phyloP scores from a whole-genome alignment of 257 asterid species.

The Primulina eburnea region DNA sequence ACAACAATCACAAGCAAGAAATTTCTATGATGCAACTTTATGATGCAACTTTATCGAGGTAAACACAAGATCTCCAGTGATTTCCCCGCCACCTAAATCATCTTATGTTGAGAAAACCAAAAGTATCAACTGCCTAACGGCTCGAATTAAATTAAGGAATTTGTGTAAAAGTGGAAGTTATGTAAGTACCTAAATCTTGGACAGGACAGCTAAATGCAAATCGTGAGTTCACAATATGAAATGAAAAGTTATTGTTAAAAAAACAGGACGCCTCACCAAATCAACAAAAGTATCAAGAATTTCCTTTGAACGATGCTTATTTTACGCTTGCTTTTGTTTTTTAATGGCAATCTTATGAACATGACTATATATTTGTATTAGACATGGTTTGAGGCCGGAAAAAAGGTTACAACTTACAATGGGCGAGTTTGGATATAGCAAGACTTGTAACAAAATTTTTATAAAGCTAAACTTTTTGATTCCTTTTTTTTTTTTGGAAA shows the following conservation, averaged over 20 bases:
- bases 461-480: background rate
- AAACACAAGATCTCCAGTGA: background rate
- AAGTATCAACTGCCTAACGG: background rate
- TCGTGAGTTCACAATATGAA: background rate
- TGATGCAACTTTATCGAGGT: background rate
- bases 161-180: background rate
- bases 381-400: background rate
- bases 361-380: no score
- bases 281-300: background rate
- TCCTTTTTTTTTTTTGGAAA: background rate
- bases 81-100: background rate
- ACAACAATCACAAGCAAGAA: conserved; percentile 13
- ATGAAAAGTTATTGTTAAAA: background rate
- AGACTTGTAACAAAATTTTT: no score
- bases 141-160: background rate
- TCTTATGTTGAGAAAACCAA: background rate
- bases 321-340: background rate
- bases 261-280: background rate
- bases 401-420: background rate
- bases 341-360: background rate
- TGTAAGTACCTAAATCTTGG: background rate
- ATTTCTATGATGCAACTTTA: background rate
- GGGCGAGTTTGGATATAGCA: background rate
- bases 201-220: background rate
- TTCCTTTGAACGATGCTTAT: background rate